A percentile compares a stretch with the other conserved stretches of the same genome.
Evolutionary conservation across 2,329 filamentous ascomycete species (phyloP).

Genomic region (Xylariaceae sp.): DNA sequence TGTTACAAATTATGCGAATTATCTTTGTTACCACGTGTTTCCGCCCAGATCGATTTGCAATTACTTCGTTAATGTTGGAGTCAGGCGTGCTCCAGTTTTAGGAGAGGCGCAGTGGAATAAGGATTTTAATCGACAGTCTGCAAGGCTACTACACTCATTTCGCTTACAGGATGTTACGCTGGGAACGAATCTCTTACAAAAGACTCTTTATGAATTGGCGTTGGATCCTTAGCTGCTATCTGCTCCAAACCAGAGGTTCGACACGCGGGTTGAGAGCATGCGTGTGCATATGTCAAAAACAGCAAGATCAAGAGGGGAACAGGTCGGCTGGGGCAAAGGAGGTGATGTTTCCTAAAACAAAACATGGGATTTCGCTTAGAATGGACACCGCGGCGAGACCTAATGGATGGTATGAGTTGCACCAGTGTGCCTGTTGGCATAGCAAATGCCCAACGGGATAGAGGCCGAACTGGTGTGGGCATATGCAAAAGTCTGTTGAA

Average conservation of each 20-base stretch:
- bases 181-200: conserved; percentile 20
- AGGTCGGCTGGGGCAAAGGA: too few species aligned
- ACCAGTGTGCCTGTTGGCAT: too few species aligned
- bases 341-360: too few species aligned
- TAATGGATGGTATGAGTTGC: too few species aligned
- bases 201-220: conserved; percentile 22
- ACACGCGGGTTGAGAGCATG: conserved; percentile 14
- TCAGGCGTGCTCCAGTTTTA: conserved; percentile 21
- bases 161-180: conserved; percentile 20
- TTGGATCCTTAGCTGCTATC: too few species aligned
- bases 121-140: conserved; percentile 25
- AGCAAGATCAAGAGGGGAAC: too few species aligned
- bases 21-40: conserved; percentile 11
- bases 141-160: conserved; percentile 28
- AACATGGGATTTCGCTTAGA: too few species aligned
- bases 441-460: too few species aligned
- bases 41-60: conserved; percentile 14
- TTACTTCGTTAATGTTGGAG: conserved; percentile 18
- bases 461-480: too few species aligned
- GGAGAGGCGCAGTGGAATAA: conserved; percentile 23
- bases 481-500: conserved; percentile 17
- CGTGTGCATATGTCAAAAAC: too few species aligned
- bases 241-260: too few species aligned
- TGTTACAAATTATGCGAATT: conserved; percentile 10
- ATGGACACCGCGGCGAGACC: too few species aligned